Evolutionary conservation across 2,329 filamentous ascomycete species (phyloP).

Genomic region (Didymella keratinophila): DNA sequence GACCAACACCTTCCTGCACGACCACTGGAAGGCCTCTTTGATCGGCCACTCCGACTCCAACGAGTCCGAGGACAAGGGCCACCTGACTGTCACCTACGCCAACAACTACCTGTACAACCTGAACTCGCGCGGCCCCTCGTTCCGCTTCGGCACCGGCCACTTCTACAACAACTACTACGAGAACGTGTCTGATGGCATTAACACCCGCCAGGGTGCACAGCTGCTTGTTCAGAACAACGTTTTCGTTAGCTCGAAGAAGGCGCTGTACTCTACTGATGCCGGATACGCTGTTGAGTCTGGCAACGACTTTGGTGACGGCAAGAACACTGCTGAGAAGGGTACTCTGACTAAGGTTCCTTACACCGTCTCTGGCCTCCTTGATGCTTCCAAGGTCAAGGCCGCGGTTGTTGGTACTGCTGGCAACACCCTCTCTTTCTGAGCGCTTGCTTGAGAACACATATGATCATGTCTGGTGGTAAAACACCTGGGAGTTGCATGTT

Average conservation of each 20-base stretch:
- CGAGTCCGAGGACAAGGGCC: conserved; percentile 65
- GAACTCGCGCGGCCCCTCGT: conserved; percentile 68
- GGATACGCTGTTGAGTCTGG: conserved; percentile 51
- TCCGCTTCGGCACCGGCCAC: conserved; percentile 73
- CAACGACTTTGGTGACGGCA: conserved; percentile 50
- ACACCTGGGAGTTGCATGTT: background rate
- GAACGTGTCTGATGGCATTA: conserved; percentile 50
- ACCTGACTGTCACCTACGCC: conserved; percentile 70
- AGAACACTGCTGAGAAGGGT: conserved; percentile 45
- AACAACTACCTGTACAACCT: conserved; percentile 72
- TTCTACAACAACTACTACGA: conserved; percentile 63
- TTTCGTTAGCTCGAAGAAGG: conserved; percentile 45
- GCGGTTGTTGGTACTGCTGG: conserved; percentile 53
- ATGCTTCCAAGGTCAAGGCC: conserved; percentile 45
- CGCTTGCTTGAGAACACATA: background rate
- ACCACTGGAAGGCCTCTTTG: conserved; percentile 67
- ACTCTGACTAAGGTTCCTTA: conserved; percentile 49
- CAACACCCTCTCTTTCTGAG: conserved; percentile 49
- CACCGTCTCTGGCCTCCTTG: conserved; percentile 42
- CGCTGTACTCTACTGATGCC: conserved; percentile 45
- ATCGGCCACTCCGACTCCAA: conserved; percentile 69
- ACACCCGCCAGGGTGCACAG: conserved; percentile 54
- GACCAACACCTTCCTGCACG: conserved; percentile 61
- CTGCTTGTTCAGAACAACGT: conserved; percentile 55
- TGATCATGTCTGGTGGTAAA: conserved; percentile 4